Conservation (phyloP, 768 basidiomycete species). For the Tulasnella calospora region DNA sequence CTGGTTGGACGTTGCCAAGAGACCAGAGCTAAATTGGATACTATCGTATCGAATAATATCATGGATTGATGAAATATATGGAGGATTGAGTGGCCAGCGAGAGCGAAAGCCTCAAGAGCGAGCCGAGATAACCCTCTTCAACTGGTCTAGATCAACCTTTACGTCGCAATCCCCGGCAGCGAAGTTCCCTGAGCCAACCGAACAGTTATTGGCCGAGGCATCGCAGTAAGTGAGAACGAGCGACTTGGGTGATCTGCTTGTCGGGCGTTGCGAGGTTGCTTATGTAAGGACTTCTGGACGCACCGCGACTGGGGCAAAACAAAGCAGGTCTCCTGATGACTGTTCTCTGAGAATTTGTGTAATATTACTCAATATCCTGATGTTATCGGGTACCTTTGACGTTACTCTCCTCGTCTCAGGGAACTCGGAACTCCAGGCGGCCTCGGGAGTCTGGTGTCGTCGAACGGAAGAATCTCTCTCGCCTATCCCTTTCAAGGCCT, state of each 20-base stretch:
- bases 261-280: too few relatives aligned
- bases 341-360: background rate
- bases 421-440: background rate
- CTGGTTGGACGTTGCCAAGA: conserved; percentile 65
- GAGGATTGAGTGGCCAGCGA: background rate
- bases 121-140: too few relatives aligned
- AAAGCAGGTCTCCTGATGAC: background rate
- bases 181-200: too few relatives aligned
- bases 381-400: background rate
- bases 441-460: background rate
- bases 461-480: background rate
- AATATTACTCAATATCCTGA: background rate
- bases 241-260: too few relatives aligned
- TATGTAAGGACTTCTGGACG: too few relatives aligned
- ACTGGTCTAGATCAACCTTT: too few relatives aligned
- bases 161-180: too few relatives aligned
- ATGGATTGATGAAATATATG: background rate
- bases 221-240: too few relatives aligned
- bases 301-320: background rate
- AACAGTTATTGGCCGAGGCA: too few relatives aligned
- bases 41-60: background rate
- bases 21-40: conserved; percentile 42
- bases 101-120: too few relatives aligned
- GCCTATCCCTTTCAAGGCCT: background rate
- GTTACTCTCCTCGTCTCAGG: background rate